Evolutionary conservation across 306 rosid species (phyloP).

Genomic region (Quercus robur): DNA sequence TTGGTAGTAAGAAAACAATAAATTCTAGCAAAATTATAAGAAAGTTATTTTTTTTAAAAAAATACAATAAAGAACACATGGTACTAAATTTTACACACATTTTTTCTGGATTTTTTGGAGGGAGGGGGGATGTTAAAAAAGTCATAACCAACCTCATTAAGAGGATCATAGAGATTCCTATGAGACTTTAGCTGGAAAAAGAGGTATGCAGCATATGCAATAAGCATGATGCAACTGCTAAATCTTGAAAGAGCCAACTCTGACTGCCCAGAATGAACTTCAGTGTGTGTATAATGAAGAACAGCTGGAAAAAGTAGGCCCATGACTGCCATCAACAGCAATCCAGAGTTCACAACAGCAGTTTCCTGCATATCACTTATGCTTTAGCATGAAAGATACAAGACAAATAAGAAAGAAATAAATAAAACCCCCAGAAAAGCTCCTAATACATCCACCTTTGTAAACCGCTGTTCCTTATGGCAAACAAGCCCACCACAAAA

Average conservation of each 20-base stretch:
- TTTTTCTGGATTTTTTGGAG: background rate
- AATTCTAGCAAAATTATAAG: too few species aligned
- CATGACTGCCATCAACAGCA: slow-evolving; percentile 74
- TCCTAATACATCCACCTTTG: slow-evolving; percentile 49
- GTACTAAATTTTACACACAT: background rate
- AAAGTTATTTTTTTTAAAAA: accelerated
- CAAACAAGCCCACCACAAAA: slow-evolving; percentile 74
- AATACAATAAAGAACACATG: too few species aligned
- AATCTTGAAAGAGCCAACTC: slow-evolving; percentile 72
- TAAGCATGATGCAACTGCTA: slow-evolving; percentile 66
- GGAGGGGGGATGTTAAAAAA: background rate
- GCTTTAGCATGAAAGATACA: slow-evolving; percentile 1
- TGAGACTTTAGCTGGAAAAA: slow-evolving; percentile 73
- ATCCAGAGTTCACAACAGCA: slow-evolving; percentile 67
- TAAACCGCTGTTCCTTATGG: slow-evolving; percentile 61
- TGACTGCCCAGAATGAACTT: slow-evolving; percentile 55
- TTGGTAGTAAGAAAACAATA: too few species aligned
- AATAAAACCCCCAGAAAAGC: background rate
- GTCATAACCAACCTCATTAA: slow-evolving; percentile 49
- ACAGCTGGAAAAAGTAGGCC: slow-evolving; percentile 65
- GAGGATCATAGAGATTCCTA: slow-evolving; percentile 36
- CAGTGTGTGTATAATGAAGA: slow-evolving; percentile 60
- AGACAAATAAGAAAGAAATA: background rate
- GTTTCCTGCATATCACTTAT: slow-evolving; percentile 47
- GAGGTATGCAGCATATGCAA: slow-evolving; percentile 69